Evolutionary conservation across 2,329 filamentous ascomycete species (phyloP), one percentile per base, ranked within the genome.

Genomic region (Fusarium sp.): DNA sequence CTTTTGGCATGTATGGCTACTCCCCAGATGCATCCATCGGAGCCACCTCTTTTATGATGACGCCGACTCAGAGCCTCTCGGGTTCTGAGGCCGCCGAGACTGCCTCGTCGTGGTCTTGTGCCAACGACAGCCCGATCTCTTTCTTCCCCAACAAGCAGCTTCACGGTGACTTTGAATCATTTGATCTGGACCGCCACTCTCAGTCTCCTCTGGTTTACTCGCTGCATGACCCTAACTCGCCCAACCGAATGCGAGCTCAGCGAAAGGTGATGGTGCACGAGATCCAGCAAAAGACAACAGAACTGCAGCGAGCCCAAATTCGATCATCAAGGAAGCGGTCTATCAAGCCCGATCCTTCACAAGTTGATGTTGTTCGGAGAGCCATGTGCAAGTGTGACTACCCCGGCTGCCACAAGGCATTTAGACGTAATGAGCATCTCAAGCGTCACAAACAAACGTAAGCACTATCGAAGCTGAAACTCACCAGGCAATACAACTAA

Each of bases 391-490:
- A 78, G 58, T 84, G 82, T 61, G 72, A 78, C 14, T 77, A 79
- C 29, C 75, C 75, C 7, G 76, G 76, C 25, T 85, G 82, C 69
- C 69, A 76, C 62, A 80, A 79, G 63, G 77, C 77, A 0, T 84
- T 82, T 57, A 79, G 81, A 63, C 76, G 83, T 51, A 80, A 79
- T 21, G 83, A 86, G 70, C 83, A 86, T 59, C 72, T 85, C 15
- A 85, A 84, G 73, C 77, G 83, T 25, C 83, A 86, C 67, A 76
- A 80, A 47, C 77, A 77, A 49, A 80, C 80, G 82, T 84, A 67
- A 75, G 80, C 77, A 25, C 31, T 17, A 33, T 8, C n/a, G 3
- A 1, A 17, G 17, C 31, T 17, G 3, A 9, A 9, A 2, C 27
- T 27, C 11, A 32, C 4, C 6, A 15, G 43, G 27, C 9, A 41